Evolutionary conservation across 2,329 filamentous ascomycete genomes (phyloP).

Genomic region (Fusarium sp.): DNA sequence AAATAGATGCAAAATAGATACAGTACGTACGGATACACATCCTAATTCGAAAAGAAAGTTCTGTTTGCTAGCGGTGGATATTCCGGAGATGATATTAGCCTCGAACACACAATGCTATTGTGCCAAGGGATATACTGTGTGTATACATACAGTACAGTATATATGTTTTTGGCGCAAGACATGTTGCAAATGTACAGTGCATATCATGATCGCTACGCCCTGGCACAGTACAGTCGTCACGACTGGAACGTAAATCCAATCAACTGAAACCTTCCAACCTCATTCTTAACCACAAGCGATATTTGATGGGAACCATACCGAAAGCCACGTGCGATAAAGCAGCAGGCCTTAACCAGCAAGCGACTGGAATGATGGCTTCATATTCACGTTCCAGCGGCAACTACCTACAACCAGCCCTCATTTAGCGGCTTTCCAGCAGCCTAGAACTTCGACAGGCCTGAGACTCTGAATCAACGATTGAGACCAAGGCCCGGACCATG

Average conservation of each 20-base stretch:
- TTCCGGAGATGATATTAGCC: not conserved
- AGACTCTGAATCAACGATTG: not conserved
- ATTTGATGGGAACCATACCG: too few relatives aligned
- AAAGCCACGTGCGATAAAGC: not conserved
- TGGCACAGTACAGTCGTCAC: not conserved
- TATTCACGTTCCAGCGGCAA: not conserved
- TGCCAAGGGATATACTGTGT: not conserved
- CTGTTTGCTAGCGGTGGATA: not conserved
- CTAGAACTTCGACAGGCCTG: not conserved
- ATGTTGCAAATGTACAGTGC: not conserved
- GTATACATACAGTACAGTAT: not conserved
- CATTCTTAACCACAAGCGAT: not conserved
- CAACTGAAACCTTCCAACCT: not conserved
- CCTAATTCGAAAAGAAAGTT: not conserved
- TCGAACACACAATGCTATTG: not conserved
- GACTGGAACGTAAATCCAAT: not conserved
- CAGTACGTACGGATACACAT: not conserved
- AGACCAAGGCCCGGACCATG: not conserved
- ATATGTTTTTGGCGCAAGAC: not conserved
- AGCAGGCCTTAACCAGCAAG: too few relatives aligned
- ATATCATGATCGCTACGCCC: not conserved
- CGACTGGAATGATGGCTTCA: slow-evolving; percentile 15
- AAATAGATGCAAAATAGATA: not conserved
- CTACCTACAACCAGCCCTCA: not conserved
- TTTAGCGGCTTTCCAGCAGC: not conserved